Percentiles rank a stretch among this genome's conserved stretches.
Evolutionary conservation across 345 rosid species (phyloP).

Genomic region (Brassica nigra): DNA sequence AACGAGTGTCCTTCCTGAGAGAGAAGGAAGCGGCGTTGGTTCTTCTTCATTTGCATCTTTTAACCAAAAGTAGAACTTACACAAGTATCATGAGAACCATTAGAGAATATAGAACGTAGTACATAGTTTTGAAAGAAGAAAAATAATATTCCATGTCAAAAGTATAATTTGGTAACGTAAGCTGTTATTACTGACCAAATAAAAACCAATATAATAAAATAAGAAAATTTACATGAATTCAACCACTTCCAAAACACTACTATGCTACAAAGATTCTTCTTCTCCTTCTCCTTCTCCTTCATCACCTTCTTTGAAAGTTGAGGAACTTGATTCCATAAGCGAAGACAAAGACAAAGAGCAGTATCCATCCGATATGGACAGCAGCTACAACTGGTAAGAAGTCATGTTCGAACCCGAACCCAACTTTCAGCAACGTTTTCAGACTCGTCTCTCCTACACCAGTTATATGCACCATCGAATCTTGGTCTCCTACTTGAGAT

Average conservation of each 20-base stretch:
- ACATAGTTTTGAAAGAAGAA: not conserved
- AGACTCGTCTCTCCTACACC: conserved; percentile 40
- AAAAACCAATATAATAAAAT: not conserved
- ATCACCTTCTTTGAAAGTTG: conserved; percentile 63
- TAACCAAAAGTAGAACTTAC: too few species aligned
- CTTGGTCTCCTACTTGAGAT: conserved; percentile 67
- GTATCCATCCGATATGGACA: conserved; percentile 56
- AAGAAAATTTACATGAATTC: conserved; percentile 24
- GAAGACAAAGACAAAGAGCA: conserved; percentile 52
- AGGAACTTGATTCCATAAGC: conserved; percentile 61
- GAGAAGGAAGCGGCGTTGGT: too few species aligned
- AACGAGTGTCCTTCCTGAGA: too few species aligned
- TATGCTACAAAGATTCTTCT: not conserved
- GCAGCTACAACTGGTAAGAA: conserved; percentile 67
- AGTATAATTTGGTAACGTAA: not conserved
- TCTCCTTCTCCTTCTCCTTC: not conserved
- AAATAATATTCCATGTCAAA: not conserved
- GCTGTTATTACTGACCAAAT: not conserved
- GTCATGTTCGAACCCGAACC: conserved; percentile 52
- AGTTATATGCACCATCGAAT: conserved; percentile 40
- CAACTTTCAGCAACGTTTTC: conserved; percentile 50
- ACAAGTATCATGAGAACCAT: too few species aligned
- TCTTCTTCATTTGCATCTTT: too few species aligned
- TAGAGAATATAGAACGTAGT: too few species aligned
- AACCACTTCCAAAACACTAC: not conserved